Conservation (phyloP, 345 rosid genomes). For the Eucalyptus marginata region DNA sequence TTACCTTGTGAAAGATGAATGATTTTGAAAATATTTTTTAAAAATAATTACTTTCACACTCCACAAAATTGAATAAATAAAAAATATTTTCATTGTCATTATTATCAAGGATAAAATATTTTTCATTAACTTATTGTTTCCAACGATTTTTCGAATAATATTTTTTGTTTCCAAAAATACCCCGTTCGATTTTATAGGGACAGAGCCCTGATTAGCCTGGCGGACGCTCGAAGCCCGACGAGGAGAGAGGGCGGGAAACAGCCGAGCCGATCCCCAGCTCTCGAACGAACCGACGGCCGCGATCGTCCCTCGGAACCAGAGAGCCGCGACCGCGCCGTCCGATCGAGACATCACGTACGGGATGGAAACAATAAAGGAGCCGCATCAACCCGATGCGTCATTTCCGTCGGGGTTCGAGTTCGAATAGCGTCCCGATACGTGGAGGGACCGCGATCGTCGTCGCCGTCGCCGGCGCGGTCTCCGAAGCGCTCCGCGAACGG, state of each 20-base stretch:
- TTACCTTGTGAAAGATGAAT: fast-evolving
- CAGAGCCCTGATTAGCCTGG: not conserved
- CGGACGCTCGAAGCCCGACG: not conserved
- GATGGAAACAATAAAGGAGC: not conserved
- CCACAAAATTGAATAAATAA: too few species aligned
- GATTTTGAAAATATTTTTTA: too few species aligned
- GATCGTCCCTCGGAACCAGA: not conserved
- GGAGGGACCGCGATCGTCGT: not conserved
- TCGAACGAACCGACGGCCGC: not conserved
- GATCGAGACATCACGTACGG: not conserved
- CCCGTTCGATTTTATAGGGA: not conserved
- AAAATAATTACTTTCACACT: too few species aligned
- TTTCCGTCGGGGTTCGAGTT: not conserved
- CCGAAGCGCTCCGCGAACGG: not conserved
- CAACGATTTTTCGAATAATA: too few species aligned
- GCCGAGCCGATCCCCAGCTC: not conserved
- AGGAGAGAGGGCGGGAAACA: not conserved
- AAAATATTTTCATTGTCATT: too few species aligned
- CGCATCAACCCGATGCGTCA: not conserved
- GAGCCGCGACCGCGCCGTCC: not conserved
- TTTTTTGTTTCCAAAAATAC: not conserved
- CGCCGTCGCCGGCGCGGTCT: not conserved
- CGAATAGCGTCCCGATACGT: not conserved
- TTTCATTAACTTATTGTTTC: too few species aligned
- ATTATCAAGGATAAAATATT: too few species aligned